Percentiles rank a stretch among this genome's conserved stretches.
phyloP scores from a whole-genome alignment of 2,329 filamentous ascomycete genomes.

The Aspergillus latus region DNA sequence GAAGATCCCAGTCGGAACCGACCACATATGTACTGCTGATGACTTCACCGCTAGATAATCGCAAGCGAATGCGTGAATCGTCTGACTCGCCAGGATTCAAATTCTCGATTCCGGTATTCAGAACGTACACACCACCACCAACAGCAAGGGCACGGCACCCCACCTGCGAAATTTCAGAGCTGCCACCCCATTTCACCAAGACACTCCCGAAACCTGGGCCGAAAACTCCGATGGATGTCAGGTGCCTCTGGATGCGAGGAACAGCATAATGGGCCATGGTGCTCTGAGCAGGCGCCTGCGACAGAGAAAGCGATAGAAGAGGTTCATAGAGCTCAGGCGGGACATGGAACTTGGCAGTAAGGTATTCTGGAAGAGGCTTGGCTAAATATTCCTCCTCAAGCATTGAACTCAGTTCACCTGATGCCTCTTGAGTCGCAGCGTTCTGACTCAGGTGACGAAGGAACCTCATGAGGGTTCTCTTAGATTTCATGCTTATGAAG shows the following conservation, averaged over 20 bases:
- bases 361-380: constrained; percentile 49
- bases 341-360: constrained; percentile 61
- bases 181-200: constrained; percentile 88
- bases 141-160: constrained; percentile 88
- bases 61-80: constrained; percentile 27
- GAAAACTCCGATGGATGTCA: constrained; percentile 83
- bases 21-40: constrained; percentile 40
- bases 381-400: constrained; percentile 58
- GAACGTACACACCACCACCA: constrained; percentile 85
- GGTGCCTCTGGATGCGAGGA: constrained; percentile 71
- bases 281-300: constrained; percentile 55
- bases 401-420: constrained; percentile 35
- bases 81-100: constrained; percentile 21
- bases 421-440: constrained; percentile 49
- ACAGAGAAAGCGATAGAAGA: constrained; percentile 71
- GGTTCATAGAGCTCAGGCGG: constrained; percentile 67
- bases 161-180: constrained; percentile 86
- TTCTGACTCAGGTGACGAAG: constrained; percentile 74
- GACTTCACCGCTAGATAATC: constrained; percentile 39
- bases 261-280: constrained; percentile 69
- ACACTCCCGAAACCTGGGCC: constrained; percentile 87
- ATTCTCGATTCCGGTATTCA: constrained; percentile 65
- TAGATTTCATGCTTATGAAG: constrained; percentile 73
- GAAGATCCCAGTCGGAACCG: constrained; percentile 41
- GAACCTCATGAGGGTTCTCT: constrained; percentile 89